Percentiles rank a stretch among this genome's conserved stretches.
phyloP scores from a whole-genome alignment of 1,139 yeast genomes.

The Taiozyma sp. region DNA sequence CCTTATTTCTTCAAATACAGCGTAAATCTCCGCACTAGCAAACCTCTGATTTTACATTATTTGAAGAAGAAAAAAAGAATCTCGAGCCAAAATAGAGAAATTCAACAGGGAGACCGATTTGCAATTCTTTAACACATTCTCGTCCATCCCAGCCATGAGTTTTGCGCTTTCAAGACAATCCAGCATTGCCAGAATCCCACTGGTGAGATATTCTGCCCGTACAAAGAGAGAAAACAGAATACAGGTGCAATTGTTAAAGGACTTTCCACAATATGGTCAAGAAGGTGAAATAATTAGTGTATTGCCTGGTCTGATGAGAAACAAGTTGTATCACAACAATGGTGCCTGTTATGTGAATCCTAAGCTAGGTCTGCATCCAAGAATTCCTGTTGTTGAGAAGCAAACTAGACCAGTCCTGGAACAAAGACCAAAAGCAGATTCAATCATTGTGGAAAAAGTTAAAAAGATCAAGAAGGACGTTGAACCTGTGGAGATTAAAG shows the following conservation, averaged over 20 bases:
- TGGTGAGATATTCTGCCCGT: constrained; percentile 27
- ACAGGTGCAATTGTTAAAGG: constrained; percentile 64
- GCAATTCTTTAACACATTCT: not conserved
- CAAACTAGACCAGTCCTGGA: constrained; percentile 12
- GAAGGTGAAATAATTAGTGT: constrained; percentile 73
- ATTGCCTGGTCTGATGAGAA: constrained; percentile 82
- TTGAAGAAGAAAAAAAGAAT: not conserved
- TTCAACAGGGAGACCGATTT: not conserved
- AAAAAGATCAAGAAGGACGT: constrained; percentile 4
- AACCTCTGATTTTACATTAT: not conserved
- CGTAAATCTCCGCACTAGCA: not conserved
- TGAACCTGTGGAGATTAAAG: constrained; percentile 16
- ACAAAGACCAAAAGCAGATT: constrained; percentile 6
- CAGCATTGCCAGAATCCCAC: constrained; percentile 15
- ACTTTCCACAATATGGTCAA: constrained; percentile 47
- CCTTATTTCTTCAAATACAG: not conserved
- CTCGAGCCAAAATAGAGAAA: not conserved
- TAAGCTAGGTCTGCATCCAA: constrained; percentile 42
- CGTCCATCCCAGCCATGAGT: constrained; percentile 7
- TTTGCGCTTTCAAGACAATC: constrained; percentile 9
- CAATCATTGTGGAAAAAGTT: constrained; percentile 1
- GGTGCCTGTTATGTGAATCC: constrained; percentile 67
- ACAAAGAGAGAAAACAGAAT: constrained; percentile 39
- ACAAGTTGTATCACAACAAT: constrained; percentile 61
- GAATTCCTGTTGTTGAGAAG: constrained; percentile 54